Evolutionary conservation across 441 rosid genomes (phyloP).

Genomic region (Capsella rubella): DNA sequence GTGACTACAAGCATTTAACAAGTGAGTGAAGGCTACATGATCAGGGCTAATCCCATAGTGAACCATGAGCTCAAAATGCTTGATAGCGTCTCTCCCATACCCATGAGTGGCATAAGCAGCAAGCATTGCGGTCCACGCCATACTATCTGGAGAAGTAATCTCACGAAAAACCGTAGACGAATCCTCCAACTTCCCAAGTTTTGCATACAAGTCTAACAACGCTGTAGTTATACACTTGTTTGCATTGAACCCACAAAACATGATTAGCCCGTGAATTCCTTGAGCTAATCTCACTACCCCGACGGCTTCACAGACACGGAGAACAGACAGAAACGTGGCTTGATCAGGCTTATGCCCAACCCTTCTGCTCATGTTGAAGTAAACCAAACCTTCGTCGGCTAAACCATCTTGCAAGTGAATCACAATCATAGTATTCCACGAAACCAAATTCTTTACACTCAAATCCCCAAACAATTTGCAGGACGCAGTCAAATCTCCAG

Average conservation of each 20-base stretch:
- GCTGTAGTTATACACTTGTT: constrained; percentile 47
- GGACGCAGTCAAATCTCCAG: constrained; percentile 42
- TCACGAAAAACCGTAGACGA: constrained; percentile 46
- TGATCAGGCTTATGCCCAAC: constrained; percentile 52
- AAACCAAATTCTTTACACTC: constrained; percentile 50
- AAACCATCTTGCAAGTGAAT: constrained; percentile 45
- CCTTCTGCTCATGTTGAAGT: constrained; percentile 51
- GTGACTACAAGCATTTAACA: constrained; percentile 65
- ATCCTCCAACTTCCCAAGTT: constrained; percentile 55
- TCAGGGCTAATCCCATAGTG: constrained; percentile 50
- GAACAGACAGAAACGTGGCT: constrained; percentile 50
- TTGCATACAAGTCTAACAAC: constrained; percentile 52
- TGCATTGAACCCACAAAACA: constrained; percentile 41
- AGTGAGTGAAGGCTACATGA: constrained; percentile 67
- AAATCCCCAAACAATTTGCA: constrained; percentile 48
- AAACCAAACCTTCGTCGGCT: constrained; percentile 45
- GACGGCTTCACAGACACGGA: constrained; percentile 52
- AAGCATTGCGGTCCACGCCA: constrained; percentile 74
- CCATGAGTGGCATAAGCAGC: constrained; percentile 65
- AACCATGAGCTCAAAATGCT: constrained; percentile 56
- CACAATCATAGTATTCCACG: constrained; percentile 64
- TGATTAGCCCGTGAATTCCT: constrained; percentile 49
- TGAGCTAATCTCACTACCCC: constrained; percentile 51
- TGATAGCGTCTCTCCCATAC: constrained; percentile 53
- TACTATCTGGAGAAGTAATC: constrained; percentile 50